Evolutionary conservation across 2,329 filamentous ascomycete species (phyloP).

Genomic region (Neopestalotiopsis rosae): DNA sequence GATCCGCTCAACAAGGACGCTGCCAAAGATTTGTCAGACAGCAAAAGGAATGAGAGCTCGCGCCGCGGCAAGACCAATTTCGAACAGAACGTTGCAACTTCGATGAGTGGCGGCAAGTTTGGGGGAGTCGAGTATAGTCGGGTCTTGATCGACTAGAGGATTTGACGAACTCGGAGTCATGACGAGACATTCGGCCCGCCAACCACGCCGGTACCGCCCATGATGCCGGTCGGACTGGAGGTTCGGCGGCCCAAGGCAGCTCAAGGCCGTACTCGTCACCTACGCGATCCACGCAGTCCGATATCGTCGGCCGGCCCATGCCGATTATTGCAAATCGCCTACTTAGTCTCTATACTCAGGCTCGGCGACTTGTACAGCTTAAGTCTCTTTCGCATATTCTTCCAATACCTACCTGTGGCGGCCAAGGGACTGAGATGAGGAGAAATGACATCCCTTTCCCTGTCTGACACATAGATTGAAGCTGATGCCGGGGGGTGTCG

Average conservation of each 20-base stretch:
- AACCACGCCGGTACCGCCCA: neutral
- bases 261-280: neutral
- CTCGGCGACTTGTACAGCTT: neutral
- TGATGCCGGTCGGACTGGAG: neutral
- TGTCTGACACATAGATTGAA: neutral
- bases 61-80: constrained; percentile 71
- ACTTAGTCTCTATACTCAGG: neutral
- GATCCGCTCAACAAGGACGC: constrained; percentile 99
- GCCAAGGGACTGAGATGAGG: neutral
- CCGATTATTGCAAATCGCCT: neutral
- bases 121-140: constrained; percentile 77
- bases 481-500: neutral
- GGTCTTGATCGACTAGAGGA: constrained; percentile 67
- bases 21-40: constrained; percentile 86
- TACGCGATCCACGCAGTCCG: neutral
- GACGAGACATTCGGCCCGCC: constrained; percentile 1
- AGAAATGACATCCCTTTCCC: neutral
- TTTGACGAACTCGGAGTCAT: neutral
- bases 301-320: neutral
- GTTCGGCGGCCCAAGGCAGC: neutral
- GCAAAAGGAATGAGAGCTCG: constrained; percentile 39
- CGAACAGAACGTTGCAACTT: constrained; percentile 84
- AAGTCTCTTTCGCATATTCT: neutral
- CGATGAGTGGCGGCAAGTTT: constrained; percentile 83
- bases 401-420: neutral